Percentiles rank a stretch among this genome's conserved stretches.
These are phyloP conservation scores for Fimicolochytrium jonesii DNA, from an alignment of 192 early-diverging fungal species.

Conservation along the genomic window DNA sequence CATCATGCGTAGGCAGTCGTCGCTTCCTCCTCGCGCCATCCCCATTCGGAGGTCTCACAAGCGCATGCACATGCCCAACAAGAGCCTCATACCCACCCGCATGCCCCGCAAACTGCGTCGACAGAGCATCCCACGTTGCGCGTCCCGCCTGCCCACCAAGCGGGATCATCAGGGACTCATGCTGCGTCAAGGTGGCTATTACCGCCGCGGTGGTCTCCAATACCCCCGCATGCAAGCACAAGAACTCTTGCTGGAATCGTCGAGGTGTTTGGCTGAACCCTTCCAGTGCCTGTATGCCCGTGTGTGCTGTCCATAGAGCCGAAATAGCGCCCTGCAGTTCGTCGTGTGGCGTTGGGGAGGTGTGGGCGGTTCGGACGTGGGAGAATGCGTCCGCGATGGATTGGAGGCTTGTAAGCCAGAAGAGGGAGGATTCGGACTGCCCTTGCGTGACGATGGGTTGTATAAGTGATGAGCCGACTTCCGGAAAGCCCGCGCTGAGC, in stretches of 20 bases:
- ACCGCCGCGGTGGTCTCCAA: neutral
- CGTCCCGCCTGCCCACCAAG: neutral
- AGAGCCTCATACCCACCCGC: neutral
- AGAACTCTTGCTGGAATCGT: neutral
- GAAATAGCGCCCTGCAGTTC: neutral
- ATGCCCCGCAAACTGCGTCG: neutral
- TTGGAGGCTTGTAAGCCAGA: slow-evolving; percentile 9
- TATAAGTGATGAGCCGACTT: neutral
- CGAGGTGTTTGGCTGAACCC: neutral
- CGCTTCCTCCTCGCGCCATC: neutral
- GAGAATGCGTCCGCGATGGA: neutral
- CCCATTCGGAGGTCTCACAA: neutral
- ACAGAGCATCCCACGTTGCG: neutral
- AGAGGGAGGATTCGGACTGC: neutral
- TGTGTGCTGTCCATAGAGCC: neutral
- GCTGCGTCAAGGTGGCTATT: neutral
- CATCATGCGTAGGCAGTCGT: too few species aligned
- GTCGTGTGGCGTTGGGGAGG: neutral
- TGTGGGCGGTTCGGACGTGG: neutral
- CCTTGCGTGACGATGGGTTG: neutral
- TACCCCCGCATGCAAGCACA: neutral
- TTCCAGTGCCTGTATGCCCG: neutral
- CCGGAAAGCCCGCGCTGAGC: neutral
- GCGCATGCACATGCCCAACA: too few species aligned
- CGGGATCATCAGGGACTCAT: neutral